Evolutionary conservation across 1,139 yeast genomes (phyloP).

Genomic region (Candida albicans): DNA sequence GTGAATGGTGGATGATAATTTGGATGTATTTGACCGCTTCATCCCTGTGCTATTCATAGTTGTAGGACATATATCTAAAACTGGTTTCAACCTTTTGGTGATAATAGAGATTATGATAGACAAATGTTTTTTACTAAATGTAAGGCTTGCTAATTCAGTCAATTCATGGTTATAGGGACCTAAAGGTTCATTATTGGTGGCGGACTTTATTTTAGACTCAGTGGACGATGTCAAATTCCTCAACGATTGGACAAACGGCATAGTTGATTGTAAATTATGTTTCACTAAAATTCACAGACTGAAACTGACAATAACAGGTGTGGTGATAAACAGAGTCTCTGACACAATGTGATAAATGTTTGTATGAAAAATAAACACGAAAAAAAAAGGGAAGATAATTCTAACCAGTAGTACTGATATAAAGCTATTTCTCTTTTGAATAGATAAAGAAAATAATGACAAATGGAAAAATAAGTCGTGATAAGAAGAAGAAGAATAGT

Average conservation of each 20-base stretch:
- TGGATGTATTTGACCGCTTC: slow-evolving; percentile 7
- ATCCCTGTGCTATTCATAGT: not conserved
- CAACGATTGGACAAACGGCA: slow-evolving; percentile 13
- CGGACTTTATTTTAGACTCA: slow-evolving; percentile 19
- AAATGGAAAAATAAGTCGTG: too few relatives aligned
- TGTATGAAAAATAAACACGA: too few relatives aligned
- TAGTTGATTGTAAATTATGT: not conserved
- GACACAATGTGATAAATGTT: too few relatives aligned
- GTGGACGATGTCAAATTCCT: slow-evolving; percentile 17
- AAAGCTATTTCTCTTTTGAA: too few relatives aligned
- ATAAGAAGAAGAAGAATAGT: too few relatives aligned
- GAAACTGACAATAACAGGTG: not conserved
- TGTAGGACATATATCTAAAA: slow-evolving; percentile 4
- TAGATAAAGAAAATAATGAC: too few relatives aligned
- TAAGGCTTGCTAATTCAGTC: slow-evolving; percentile 31
- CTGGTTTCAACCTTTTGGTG: slow-evolving; percentile 15
- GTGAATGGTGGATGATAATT: not conserved
- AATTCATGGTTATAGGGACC: slow-evolving; percentile 44
- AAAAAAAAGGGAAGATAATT: too few relatives aligned
- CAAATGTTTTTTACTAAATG: slow-evolving; percentile 22
- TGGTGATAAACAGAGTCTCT: not conserved
- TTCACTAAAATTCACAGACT: not conserved
- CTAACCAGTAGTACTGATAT: too few relatives aligned
- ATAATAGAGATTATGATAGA: slow-evolving; percentile 19
- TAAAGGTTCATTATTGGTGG: slow-evolving; percentile 39